These are phyloP conservation scores for Solanum pimpinellifolium DNA, from an alignment of 257 asterid genomes.

Conservation along the genomic window DNA sequence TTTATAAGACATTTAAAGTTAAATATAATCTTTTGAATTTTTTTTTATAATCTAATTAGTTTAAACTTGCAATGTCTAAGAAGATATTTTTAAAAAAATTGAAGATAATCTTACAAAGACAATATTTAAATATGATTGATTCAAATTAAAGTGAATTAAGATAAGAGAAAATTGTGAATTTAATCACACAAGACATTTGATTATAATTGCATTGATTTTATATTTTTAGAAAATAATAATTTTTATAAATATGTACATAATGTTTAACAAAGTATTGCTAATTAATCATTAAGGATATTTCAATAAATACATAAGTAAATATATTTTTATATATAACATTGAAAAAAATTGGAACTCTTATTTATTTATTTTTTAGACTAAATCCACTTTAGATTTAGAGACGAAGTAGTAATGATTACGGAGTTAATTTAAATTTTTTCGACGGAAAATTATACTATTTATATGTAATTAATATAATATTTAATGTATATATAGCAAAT, in stretches of 20 bases:
- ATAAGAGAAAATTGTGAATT: not conserved
- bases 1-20: not conserved
- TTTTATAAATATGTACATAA: not conserved
- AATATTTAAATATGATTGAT: not conserved
- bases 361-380: not conserved
- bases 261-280: too few species aligned
- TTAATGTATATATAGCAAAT: not conserved
- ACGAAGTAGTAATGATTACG: not conserved
- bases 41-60: not conserved
- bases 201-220: too few species aligned
- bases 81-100: not conserved
- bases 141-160: not conserved
- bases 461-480: too few species aligned
- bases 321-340: too few species aligned
- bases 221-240: not conserved
- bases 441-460: too few species aligned
- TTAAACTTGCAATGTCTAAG: not conserved
- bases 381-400: not conserved
- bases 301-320: not conserved
- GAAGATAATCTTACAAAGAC: not conserved
- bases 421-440: fast-evolving
- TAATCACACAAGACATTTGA: too few species aligned
- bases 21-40: not conserved
- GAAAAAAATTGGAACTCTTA: not conserved
- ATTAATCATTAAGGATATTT: too few species aligned